phyloP scores from a whole-genome alignment of 2,329 filamentous ascomycete genomes.

The Trichophyton benhamiae region DNA sequence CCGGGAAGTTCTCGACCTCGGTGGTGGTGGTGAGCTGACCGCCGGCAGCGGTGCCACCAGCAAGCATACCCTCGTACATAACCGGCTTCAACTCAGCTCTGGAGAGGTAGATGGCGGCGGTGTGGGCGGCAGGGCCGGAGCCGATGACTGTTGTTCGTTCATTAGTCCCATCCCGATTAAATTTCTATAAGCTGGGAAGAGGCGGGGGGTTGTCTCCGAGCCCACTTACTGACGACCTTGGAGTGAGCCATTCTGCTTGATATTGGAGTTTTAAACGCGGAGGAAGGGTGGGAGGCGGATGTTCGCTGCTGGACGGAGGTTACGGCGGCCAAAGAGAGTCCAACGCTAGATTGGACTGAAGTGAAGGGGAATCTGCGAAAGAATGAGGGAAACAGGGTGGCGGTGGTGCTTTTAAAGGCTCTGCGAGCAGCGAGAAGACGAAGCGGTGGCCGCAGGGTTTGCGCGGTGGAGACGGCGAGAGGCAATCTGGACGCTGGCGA shows the following conservation, averaged over 20 bases:
- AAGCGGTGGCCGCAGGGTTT: not conserved
- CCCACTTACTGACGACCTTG: constrained; percentile 70
- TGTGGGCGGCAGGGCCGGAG: constrained; percentile 95
- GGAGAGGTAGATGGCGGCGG: constrained; percentile 88
- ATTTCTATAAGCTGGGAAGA: too few species aligned
- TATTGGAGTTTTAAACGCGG: constrained; percentile 18
- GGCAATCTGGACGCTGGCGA: not conserved
- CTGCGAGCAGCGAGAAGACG: not conserved
- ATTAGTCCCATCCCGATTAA: not conserved
- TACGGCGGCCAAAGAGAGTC: constrained; percentile 61
- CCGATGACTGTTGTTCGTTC: constrained; percentile 50
- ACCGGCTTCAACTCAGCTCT: constrained; percentile 90
- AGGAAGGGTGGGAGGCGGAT: constrained; percentile 29
- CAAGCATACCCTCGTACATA: constrained; percentile 95
- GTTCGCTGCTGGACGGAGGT: constrained; percentile 53
- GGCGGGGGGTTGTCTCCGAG: not conserved
- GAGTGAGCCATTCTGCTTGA: constrained; percentile 64
- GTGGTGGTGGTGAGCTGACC: constrained; percentile 97
- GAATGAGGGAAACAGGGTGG: constrained; percentile 85
- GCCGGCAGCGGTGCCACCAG: constrained; percentile 88
- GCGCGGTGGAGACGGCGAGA: not conserved
- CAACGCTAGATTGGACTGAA: constrained; percentile 59
- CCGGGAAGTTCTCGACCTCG: constrained; percentile 96
- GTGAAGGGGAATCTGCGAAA: constrained; percentile 52
- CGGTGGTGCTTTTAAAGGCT: constrained; percentile 32